Conservation (phyloP, 2,329 filamentous ascomycete species). For the Byssothecium circinans region DNA sequence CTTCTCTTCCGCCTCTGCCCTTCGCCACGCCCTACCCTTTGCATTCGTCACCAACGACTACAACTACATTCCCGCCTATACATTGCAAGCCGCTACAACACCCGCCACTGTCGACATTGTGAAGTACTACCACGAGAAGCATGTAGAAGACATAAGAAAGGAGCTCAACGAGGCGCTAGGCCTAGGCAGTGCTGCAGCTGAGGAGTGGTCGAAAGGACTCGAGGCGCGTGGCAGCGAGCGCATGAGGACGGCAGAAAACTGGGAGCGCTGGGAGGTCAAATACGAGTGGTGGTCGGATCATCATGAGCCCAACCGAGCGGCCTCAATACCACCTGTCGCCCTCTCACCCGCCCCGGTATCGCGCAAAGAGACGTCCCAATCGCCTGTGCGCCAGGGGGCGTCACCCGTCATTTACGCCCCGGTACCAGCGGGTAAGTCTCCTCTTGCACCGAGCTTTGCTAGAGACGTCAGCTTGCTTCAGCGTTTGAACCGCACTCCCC, state of each 20-base stretch:
- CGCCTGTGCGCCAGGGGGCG: constrained; percentile 26
- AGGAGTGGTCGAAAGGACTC: constrained; percentile 80
- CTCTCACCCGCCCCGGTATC: constrained; percentile 20
- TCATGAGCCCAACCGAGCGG: constrained; percentile 12
- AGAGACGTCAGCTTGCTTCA: constrained; percentile 15
- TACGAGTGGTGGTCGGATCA: constrained; percentile 30
- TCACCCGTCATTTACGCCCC: constrained; percentile 40
- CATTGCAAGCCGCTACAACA: constrained; percentile 56
- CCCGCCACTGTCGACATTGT: constrained; percentile 56
- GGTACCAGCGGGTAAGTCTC: constrained; percentile 40
- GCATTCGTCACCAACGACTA: constrained; percentile 64
- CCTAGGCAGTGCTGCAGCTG: constrained; percentile 68
- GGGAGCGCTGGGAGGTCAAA: constrained; percentile 71
- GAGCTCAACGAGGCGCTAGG: constrained; percentile 66
- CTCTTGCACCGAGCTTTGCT: constrained; percentile 18
- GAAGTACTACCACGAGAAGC: constrained; percentile 66
- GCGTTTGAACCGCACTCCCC: constrained; percentile 23
- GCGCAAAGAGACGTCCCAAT: constrained; percentile 23
- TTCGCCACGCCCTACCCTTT: constrained; percentile 71
- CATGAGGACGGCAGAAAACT: constrained; percentile 65
- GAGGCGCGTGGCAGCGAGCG: constrained; percentile 62
- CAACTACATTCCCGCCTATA: constrained; percentile 61
- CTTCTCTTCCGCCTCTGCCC: constrained; percentile 61
- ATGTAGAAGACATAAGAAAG: constrained; percentile 63
- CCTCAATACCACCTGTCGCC: constrained; percentile 12